These are phyloP conservation scores for Alisma plantagoaquatica DNA, from an alignment of 106 monocot species.

Conservation along the genomic window DNA sequence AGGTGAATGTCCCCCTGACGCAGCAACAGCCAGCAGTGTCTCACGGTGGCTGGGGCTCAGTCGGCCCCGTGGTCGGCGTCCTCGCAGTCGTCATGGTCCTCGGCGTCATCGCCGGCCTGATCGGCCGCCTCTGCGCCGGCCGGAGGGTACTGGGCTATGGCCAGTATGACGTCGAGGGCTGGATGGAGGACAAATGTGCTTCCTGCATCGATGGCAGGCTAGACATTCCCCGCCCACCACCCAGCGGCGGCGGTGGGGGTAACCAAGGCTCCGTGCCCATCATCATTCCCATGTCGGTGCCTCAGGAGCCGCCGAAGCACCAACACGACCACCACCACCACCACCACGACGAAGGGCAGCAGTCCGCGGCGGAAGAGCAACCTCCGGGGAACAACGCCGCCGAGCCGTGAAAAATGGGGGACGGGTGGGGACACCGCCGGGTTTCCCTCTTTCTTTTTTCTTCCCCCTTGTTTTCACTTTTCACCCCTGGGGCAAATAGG, in stretches of 20 bases:
- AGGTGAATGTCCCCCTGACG: no score
- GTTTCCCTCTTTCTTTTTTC: no score
- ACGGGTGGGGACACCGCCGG: no score
- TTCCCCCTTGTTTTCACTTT: no score
- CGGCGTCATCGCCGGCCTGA: slow-evolving; percentile 29
- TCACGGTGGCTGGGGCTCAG: slow-evolving; percentile 20
- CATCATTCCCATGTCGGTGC: neutral
- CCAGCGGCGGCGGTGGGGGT: neutral
- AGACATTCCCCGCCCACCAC: slow-evolving; percentile 1
- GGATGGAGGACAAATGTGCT: slow-evolving; percentile 54
- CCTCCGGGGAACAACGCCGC: no score
- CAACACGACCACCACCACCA: no score
- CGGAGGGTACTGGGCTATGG: slow-evolving; percentile 29
- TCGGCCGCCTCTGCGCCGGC: slow-evolving; percentile 58
- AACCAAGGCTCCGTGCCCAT: neutral
- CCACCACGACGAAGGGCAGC: no score
- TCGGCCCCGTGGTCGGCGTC: slow-evolving; percentile 38
- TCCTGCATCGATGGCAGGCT: slow-evolving; percentile 44
- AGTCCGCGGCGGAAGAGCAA: no score
- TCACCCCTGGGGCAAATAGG: no score
- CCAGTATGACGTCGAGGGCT: slow-evolving; percentile 39
- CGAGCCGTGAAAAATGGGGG: no score
- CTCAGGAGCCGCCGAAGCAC: no score
- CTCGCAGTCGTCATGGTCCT: slow-evolving; percentile 33
- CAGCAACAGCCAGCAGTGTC: slow-evolving; percentile 1